Conservation (phyloP, 2,329 filamentous ascomycete genomes). For the Claviceps digitariae region DNA sequence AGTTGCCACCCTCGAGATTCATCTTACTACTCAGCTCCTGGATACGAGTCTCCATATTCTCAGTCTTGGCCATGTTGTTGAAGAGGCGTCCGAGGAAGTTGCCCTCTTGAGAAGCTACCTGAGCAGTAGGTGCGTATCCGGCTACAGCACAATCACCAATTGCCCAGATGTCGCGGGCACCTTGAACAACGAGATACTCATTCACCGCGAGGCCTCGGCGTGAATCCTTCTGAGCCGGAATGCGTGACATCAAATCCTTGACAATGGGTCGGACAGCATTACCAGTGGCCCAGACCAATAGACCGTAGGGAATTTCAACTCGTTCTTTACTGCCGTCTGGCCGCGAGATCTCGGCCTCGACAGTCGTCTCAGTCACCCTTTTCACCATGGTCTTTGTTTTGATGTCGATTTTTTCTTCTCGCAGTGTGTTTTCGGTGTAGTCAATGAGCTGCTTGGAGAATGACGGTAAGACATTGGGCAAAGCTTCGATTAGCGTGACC, state of each 20-base stretch:
- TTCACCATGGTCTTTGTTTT: constrained; percentile 99
- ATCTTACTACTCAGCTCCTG: constrained; percentile 49
- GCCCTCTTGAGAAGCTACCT: constrained; percentile 93
- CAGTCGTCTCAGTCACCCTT: constrained; percentile 81
- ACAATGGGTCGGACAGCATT: constrained; percentile 85
- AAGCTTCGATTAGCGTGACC: constrained; percentile 91
- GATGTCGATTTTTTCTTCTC: constrained; percentile 96
- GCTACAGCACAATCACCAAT: constrained; percentile 95
- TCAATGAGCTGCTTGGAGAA: constrained; percentile 99
- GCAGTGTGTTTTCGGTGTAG: constrained; percentile 98
- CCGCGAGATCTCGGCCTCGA: constrained; percentile 74
- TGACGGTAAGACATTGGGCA: constrained; percentile 92
- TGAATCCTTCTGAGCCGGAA: constrained; percentile 90
- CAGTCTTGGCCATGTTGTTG: constrained; percentile 97
- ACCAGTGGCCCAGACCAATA: constrained; percentile 96
- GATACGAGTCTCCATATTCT: constrained; percentile 66
- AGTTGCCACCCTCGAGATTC: constrained; percentile 48
- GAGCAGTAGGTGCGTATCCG: constrained; percentile 93
- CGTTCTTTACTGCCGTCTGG: constrained; percentile 75
- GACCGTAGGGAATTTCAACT: constrained; percentile 79
- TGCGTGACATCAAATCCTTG: constrained; percentile 80
- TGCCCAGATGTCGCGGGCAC: constrained; percentile 93
- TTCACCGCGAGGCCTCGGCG: constrained; percentile 92
- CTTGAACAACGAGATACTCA: constrained; percentile 97
- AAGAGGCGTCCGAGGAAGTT: constrained; percentile 89